These are phyloP conservation scores for Diaporthe vexans DNA, from an alignment of 2,329 filamentous ascomycete species.

Conservation along the genomic window DNA sequence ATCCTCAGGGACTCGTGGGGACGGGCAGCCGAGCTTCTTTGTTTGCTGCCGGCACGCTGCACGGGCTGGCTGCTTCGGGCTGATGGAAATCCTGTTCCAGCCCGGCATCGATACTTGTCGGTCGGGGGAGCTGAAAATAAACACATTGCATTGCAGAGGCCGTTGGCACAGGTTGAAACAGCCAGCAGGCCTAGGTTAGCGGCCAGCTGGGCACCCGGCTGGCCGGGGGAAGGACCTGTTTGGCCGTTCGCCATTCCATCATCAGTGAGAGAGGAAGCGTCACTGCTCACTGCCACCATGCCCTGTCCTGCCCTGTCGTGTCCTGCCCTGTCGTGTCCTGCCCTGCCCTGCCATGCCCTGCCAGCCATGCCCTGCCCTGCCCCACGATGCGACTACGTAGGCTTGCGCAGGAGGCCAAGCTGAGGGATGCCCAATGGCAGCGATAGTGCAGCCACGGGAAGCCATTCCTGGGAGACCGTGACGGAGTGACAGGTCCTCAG, in stretches of 20 bases:
- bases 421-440: constrained; percentile 20
- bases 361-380: not conserved
- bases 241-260: constrained; percentile 24
- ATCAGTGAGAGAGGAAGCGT: constrained; percentile 20
- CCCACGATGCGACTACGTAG: not conserved
- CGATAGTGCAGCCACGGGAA: constrained; percentile 25
- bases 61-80: not conserved
- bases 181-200: constrained; percentile 6
- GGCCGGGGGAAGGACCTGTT: constrained; percentile 25
- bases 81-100: constrained; percentile 20
- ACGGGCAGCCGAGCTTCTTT: constrained; percentile 17
- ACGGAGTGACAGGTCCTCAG: constrained; percentile 13
- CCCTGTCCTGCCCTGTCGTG: too few species aligned
- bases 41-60: constrained; percentile 7
- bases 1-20: constrained; percentile 15
- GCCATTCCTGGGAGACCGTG: constrained; percentile 22
- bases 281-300: constrained; percentile 30
- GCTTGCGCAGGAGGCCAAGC: constrained; percentile 28
- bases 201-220: constrained; percentile 21
- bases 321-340: too few species aligned
- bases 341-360: not conserved
- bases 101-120: not conserved
- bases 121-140: constrained; percentile 15
- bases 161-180: constrained; percentile 29
- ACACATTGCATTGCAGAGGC: constrained; percentile 22